Evolutionary conservation across 805 yeast genomes (phyloP), one percentile per base, ranked within the genome.

Genomic region (Hanseniaspora nectarophila): DNA sequence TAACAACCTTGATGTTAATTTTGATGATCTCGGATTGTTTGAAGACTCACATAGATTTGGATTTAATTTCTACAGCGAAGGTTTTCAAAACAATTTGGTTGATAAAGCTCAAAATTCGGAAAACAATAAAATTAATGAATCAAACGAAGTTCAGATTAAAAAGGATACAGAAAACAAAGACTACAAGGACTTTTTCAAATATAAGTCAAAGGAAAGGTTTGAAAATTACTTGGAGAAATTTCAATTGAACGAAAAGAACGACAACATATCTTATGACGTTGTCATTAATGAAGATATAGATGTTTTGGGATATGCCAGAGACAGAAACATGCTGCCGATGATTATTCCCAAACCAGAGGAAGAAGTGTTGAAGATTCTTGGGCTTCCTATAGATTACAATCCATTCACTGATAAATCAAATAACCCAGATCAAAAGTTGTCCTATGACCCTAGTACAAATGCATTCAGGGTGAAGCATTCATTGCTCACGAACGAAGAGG

Each of bases 11-110:
- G 31, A 34, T 16, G 12, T 31, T 3, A 20, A 42, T 49, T 34
- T 49, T 15, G 53, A 42, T 2, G 34, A 28, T 1, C 15, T 24
- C 23, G 35, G 23, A 4, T 13, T 33, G 31, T 34, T 49, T 42
- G 53, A 34, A 12, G 53, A 49, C 37, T 20, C 42, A 13, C 53
- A 49, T 20, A 49, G 46, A 42, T 49, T 49, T 40, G 52, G 52
- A n/a, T n/a, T 28, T 10, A 49, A 40, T n/a, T 18, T 49, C 13
- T 33, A 49, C 7, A 49, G 32, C 16, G 46, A 42, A 13, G 18
- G 15, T 13, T 21, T 21, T 21, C 10, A 15, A 5, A 37, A 37
- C 6, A 13, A 21, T 6, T 20, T 37, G 12, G 16, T 13, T 7
- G n/a, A 37, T 12, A 37, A 13, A 15, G 23, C 28, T 13, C 7